Base-by-base conservation (phyloP, 2,329 filamentous ascomycete species). In the Trichoderma atroviride region DNA sequence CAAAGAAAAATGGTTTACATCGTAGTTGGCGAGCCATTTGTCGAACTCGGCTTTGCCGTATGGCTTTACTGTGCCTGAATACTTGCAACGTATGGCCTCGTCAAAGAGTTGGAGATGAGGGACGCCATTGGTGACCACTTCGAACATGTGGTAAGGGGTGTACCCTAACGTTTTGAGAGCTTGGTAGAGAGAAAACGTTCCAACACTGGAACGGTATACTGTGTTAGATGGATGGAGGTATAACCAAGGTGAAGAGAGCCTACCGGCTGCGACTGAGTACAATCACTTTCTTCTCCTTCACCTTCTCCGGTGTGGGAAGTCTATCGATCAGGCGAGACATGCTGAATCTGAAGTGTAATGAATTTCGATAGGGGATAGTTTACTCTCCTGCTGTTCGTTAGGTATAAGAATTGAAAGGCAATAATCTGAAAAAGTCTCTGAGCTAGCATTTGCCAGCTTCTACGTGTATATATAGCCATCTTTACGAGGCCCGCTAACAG, bases 11-110 rank as follows among this genome's bases (percentile, higher is more conserved):
- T 13, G n/a, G n/a, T 22, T 64, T 72, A 80, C 80, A 68, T 81
- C 79, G 56, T 80, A 80, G 27, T 78, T 74, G 31, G 78, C 78
- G 31, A 81, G 78, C 76, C 79, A 81, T 71, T 81, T 81, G 70
- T 82, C 80, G 56, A 80, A 82, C 53, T 82, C 80, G 13, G 72
- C 73, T 22, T 77, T 76, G 50, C 74, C 75, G 64, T 80, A 81
- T 6, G 74, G 77, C 58, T 78, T 74, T 50, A 73, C 74, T 22
- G 74, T 43, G 71, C 75, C 73, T 57, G 72, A 69, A 27, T 76
- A 72, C 31, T 79, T 76, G 14, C 77, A 77, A 0, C 70, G 70
- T 5, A 79, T 63, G 5, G 76, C 78, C 40, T 81, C 78, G 2
- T 71, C 69, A 56, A 79, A 66, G 31, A 79, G 73, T 16, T 73